Evolutionary conservation across 2,329 filamentous ascomycete genomes (phyloP).

Genomic region (Coniella vitis): DNA sequence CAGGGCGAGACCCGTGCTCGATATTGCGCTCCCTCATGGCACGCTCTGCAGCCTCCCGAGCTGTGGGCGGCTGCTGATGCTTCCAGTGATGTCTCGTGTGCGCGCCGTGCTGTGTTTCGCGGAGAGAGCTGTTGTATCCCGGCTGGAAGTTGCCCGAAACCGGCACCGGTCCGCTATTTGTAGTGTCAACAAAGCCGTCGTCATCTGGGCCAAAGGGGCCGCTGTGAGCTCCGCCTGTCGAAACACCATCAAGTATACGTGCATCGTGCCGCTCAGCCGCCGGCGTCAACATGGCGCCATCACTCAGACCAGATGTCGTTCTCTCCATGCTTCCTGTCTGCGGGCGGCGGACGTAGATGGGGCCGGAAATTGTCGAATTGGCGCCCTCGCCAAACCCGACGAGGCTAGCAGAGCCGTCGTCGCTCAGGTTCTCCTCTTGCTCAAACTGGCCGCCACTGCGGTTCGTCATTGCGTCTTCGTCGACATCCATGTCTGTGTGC

Average conservation of each 20-base stretch:
- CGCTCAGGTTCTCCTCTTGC: constrained; percentile 64
- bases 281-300: constrained; percentile 30
- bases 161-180: constrained; percentile 50
- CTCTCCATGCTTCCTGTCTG: constrained; percentile 41
- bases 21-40: constrained; percentile 53
- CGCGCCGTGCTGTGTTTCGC: constrained; percentile 25
- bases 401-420: constrained; percentile 74
- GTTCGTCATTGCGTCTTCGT: constrained; percentile 35
- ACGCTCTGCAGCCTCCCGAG: constrained; percentile 55
- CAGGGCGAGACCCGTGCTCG: constrained; percentile 41
- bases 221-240: constrained; percentile 43
- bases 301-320: constrained; percentile 45
- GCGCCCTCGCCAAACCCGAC: constrained; percentile 93
- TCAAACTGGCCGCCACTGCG: constrained; percentile 46
- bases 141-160: constrained; percentile 29
- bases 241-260: constrained; percentile 60
- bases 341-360: constrained; percentile 55
- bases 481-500: constrained; percentile 44
- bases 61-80: constrained; percentile 24
- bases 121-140: constrained; percentile 30
- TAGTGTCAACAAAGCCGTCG: constrained; percentile 57
- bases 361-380: constrained; percentile 74
- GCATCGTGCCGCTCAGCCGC: constrained; percentile 52
- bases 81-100: constrained; percentile 21
- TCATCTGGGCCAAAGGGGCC: constrained; percentile 33